Percentiles rank a stretch among this genome's conserved stretches.
Evolutionary conservation across 2,329 filamentous ascomycete species (phyloP).

Genomic region (Mycosphaerelloides madeirae): DNA sequence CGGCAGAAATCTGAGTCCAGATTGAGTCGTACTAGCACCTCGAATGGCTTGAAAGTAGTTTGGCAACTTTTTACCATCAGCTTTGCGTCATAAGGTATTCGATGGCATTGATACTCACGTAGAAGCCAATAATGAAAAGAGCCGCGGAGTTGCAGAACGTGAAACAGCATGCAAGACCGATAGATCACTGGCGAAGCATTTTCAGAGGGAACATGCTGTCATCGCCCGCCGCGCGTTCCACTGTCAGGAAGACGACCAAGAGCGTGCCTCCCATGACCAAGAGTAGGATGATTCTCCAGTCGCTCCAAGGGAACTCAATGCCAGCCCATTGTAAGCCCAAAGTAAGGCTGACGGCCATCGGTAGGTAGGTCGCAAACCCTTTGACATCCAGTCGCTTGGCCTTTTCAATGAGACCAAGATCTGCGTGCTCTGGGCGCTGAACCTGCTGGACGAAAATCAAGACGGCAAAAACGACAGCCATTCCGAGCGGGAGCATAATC

Average conservation of each 20-base stretch:
- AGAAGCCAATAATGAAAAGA: constrained; percentile 41
- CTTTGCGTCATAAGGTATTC: too few relatives aligned
- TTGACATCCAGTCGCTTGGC: constrained; percentile 2
- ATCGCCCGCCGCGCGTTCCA: constrained; percentile 1
- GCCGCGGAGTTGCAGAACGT: constrained; percentile 29
- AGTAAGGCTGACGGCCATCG: constrained; percentile 8
- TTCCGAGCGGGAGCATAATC: constrained; percentile 46
- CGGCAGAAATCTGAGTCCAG: constrained; percentile 41
- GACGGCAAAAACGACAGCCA: constrained; percentile 23
- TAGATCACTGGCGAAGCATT: constrained; percentile 37
- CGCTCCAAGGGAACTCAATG: constrained; percentile 8
- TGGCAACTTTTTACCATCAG: too few relatives aligned
- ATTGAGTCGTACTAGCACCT: constrained; percentile 35
- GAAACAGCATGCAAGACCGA: constrained; percentile 42
- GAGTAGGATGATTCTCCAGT: constrained; percentile 8
- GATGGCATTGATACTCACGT: too few relatives aligned
- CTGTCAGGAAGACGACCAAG: background rate
- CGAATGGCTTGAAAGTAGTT: constrained; percentile 51
- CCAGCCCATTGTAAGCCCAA: constrained; percentile 13
- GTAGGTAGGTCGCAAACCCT: constrained; percentile 3
- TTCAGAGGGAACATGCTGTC: constrained; percentile 3
- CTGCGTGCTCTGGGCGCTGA: constrained; percentile 3
- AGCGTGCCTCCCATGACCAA: constrained; percentile 6
- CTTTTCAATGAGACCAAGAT: constrained; percentile 1
- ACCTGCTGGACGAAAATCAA: constrained; percentile 4